Conservation (phyloP, 352 stramenopile species). For the Peronospora destructor region DNA sequence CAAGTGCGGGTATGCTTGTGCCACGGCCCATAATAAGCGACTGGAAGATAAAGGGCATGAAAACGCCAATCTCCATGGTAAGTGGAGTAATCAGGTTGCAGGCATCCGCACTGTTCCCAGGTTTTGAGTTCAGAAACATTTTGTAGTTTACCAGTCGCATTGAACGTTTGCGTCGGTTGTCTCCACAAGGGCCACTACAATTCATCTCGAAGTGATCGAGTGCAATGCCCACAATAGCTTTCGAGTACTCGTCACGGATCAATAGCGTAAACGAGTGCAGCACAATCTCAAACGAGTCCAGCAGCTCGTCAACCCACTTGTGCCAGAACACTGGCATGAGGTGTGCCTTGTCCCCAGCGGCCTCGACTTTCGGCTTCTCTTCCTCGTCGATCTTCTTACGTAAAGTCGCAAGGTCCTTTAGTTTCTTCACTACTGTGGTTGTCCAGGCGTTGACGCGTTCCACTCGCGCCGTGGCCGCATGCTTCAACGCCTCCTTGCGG, state of each 20-base stretch:
- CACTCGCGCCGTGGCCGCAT: constrained; percentile 45
- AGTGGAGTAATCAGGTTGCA: constrained; percentile 49
- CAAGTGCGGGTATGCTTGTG: constrained; percentile 34
- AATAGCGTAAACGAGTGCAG: constrained; percentile 43
- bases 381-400: constrained; percentile 27
- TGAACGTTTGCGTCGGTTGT: constrained; percentile 35
- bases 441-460: constrained; percentile 56
- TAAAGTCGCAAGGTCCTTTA: constrained; percentile 42
- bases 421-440: constrained; percentile 45
- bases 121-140: constrained; percentile 55
- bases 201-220: constrained; percentile 61
- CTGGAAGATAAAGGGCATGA: constrained; percentile 64
- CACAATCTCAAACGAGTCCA: constrained; percentile 65
- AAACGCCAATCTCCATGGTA: constrained; percentile 47
- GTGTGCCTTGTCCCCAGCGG: constrained; percentile 7
- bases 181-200: constrained; percentile 21
- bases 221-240: constrained; percentile 42
- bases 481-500: constrained; percentile 44
- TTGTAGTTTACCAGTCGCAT: constrained; percentile 57
- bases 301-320: constrained; percentile 45
- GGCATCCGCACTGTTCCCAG: constrained; percentile 23
- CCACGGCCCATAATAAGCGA: constrained; percentile 46
- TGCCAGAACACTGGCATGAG: constrained; percentile 51
- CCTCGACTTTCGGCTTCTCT: constrained; percentile 21
- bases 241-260: constrained; percentile 56